phyloP scores from a whole-genome alignment of 2,329 filamentous ascomycete genomes.

The Ascochyta viciae-villosae region DNA sequence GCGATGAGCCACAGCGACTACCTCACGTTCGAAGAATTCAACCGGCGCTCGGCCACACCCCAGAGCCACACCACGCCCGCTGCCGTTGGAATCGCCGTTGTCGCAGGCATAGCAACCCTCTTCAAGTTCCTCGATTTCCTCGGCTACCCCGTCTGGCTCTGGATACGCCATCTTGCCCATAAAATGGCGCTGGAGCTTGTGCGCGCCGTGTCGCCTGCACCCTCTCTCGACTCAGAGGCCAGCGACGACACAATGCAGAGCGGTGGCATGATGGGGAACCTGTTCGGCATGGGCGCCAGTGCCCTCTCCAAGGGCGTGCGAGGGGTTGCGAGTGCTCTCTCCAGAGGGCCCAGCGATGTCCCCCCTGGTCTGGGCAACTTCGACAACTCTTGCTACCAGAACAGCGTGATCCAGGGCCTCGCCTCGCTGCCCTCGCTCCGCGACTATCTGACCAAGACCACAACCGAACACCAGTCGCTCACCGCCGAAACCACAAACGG shows the following conservation, averaged over 20 bases:
- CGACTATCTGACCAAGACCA: conserved; percentile 62
- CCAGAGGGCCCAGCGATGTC: conserved; percentile 39
- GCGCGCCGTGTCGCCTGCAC: conserved; percentile 18
- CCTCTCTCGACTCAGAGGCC: conserved; percentile 23
- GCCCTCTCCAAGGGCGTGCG: conserved; percentile 46
- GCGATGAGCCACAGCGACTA: conserved; percentile 32
- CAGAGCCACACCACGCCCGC: conserved; percentile 21
- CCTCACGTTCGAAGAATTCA: conserved; percentile 27
- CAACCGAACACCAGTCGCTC: conserved; percentile 44
- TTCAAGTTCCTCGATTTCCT: conserved; percentile 37
- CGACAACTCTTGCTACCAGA: conserved; percentile 97
- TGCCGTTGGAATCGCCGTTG: conserved; percentile 26
- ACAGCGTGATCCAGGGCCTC: conserved; percentile 85
- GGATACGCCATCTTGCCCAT: conserved; percentile 58
- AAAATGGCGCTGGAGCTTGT: conserved; percentile 17
- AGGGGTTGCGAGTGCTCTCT: conserved; percentile 47
- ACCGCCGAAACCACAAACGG: conserved; percentile 55
- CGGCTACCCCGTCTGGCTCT: conserved; percentile 53
- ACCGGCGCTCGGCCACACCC: conserved; percentile 23
- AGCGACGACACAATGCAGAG: conserved; percentile 31
- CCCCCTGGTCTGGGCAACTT: conserved; percentile 80
- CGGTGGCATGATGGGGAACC: conserved; percentile 35
- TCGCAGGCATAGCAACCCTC: conserved; percentile 37
- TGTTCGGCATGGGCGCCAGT: conserved; percentile 49
- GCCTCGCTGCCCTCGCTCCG: conserved; percentile 76